These are phyloP conservation scores for Sphaerulina vaccinii DNA, from an alignment of 2,329 filamentous ascomycete species.

Conservation along the genomic window DNA sequence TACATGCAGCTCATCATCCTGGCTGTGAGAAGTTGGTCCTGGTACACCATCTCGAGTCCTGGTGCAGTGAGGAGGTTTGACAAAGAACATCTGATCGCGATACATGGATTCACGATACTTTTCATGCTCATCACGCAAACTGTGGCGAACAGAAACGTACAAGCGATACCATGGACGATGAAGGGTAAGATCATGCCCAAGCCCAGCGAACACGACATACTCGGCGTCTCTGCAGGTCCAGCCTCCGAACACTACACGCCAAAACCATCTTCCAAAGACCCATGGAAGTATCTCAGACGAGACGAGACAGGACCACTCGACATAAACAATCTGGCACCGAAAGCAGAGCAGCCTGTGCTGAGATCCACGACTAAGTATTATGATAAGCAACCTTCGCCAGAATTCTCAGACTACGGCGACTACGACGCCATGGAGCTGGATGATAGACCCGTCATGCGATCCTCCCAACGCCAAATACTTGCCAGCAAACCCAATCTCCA, in stretches of 20 bases:
- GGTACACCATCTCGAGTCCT: conserved; percentile 33
- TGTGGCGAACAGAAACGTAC: conserved; percentile 27
- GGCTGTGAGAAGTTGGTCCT: conserved; percentile 51
- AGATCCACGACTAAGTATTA: conserved; percentile 17
- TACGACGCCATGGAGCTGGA: conserved; percentile 72
- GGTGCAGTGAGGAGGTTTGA: conserved; percentile 22
- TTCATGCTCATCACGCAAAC: conserved; percentile 48
- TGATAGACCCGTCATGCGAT: conserved; percentile 40
- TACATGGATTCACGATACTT: conserved; percentile 56
- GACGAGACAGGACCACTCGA: conserved; percentile 37
- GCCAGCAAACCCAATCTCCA: conserved; percentile 24
- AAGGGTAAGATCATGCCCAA: conserved; percentile 36
- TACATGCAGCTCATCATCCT: conserved; percentile 62
- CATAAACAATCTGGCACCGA: conserved; percentile 35
- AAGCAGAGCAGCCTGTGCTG: conserved; percentile 20
- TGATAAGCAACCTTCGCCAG: conserved; percentile 27
- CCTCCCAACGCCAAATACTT: conserved; percentile 18
- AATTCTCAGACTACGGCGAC: conserved; percentile 28
- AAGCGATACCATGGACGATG: conserved; percentile 32
- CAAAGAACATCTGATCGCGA: conserved; percentile 43
- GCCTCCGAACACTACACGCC: conserved; percentile 25
- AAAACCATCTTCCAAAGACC: conserved; percentile 31
- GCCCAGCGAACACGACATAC: conserved; percentile 32
- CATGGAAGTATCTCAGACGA: conserved; percentile 29
- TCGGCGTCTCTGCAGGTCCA: conserved; percentile 31